A percentile compares a stretch with the other conserved stretches of the same genome.
Evolutionary conservation across 345 rosid species (phyloP).

Genomic region (Zanthoxylum bungeanum): DNA sequence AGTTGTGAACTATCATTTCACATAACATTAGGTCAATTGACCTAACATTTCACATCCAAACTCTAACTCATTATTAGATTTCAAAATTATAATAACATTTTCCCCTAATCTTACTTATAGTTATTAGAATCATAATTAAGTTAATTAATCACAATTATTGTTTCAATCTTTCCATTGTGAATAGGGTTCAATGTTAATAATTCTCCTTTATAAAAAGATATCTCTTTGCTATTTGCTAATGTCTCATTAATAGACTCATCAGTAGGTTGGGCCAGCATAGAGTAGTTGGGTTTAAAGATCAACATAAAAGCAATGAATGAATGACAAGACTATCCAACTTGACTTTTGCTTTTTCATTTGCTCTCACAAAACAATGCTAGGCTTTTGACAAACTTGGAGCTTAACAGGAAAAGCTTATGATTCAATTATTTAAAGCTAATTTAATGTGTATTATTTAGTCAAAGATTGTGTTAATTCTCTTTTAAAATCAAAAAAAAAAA

Average conservation of each 20-base stretch:
- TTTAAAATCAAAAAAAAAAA: too few species aligned
- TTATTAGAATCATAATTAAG: too few species aligned
- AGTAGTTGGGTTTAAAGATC: too few species aligned
- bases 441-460: neutral
- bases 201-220: neutral
- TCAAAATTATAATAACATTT: neutral
- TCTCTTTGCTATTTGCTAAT: neutral
- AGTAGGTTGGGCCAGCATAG: neutral
- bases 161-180: neutral
- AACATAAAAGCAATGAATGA: neutral
- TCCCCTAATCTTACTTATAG: neutral
- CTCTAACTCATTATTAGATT: neutral
- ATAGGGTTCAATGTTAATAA: neutral
- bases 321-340: neutral
- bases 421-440: neutral
- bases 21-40: neutral
- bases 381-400: neutral
- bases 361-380: too few species aligned
- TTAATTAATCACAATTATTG: neutral
- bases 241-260: neutral
- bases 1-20: neutral
- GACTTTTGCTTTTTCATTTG: too few species aligned
- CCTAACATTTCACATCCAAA: neutral
- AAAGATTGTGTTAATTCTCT: too few species aligned
- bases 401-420: neutral